A percentile compares a stretch with the other conserved stretches of the same genome.
phyloP scores from a whole-genome alignment of 2,329 filamentous ascomycete species.

The Botrytis hyacinthi region DNA sequence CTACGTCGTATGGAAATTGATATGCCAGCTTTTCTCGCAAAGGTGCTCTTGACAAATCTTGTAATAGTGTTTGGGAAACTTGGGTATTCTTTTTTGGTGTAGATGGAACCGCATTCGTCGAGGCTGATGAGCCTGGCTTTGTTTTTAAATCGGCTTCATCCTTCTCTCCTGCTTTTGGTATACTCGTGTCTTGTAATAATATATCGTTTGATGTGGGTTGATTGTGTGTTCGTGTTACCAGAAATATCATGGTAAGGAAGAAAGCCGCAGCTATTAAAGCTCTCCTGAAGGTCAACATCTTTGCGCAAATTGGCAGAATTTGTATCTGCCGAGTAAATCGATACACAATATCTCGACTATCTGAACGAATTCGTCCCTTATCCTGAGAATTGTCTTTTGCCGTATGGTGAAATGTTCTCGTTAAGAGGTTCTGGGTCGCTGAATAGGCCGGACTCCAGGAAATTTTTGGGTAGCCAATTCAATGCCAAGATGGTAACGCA shows the following conservation, averaged over 20 bases:
- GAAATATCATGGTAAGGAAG: slow-evolving; percentile 66
- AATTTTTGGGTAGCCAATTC: slow-evolving; percentile 1
- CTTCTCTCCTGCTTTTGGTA: slow-evolving; percentile 1
- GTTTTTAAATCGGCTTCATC: slow-evolving; percentile 9
- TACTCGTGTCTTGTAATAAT: slow-evolving; percentile 9
- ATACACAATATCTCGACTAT: not conserved
- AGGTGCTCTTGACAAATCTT: slow-evolving; percentile 67
- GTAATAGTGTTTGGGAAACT: slow-evolving; percentile 30
- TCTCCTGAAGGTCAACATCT: slow-evolving; percentile 77
- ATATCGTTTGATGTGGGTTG: slow-evolving; percentile 20
- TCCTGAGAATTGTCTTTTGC: not conserved
- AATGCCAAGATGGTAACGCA: slow-evolving; percentile 18
- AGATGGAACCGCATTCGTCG: slow-evolving; percentile 22
- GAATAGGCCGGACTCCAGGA: slow-evolving; percentile 4
- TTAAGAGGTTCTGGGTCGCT: not conserved
- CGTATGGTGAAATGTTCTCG: not conserved
- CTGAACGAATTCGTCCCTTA: not conserved
- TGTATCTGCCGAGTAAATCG: slow-evolving; percentile 14
- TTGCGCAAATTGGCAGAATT: slow-evolving; percentile 31
- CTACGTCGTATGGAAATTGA: slow-evolving; percentile 89
- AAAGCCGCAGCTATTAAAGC: slow-evolving; percentile 69
- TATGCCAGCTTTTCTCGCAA: slow-evolving; percentile 81
- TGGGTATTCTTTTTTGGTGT: slow-evolving; percentile 26
- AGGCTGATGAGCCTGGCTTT: slow-evolving; percentile 18
- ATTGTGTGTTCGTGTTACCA: slow-evolving; percentile 62